phyloP scores from a whole-genome alignment of 306 rosid genomes.

The Vigna mungo region DNA sequence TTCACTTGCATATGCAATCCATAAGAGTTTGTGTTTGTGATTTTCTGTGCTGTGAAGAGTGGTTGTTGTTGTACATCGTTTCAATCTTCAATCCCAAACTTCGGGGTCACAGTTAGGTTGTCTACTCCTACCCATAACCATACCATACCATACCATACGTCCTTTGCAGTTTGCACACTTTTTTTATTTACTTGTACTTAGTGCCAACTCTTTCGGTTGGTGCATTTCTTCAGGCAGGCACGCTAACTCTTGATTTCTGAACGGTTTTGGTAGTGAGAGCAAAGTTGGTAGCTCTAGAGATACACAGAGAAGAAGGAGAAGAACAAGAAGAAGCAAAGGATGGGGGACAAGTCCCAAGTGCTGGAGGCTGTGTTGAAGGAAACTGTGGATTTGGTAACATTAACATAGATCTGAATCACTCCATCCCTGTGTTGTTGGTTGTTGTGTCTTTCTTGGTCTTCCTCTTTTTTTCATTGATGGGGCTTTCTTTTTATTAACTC shows the following conservation, averaged over 20 bases:
- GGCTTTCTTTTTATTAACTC: not conserved
- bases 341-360: constrained; percentile 80
- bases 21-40: constrained; percentile 44
- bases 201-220: constrained; percentile 40
- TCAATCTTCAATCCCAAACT: constrained; percentile 8
- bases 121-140: constrained; percentile 45
- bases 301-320: constrained; percentile 13
- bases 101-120: constrained; percentile 49
- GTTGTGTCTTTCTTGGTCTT: constrained; percentile 13
- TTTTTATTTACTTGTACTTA: not conserved
- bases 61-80: constrained; percentile 46
- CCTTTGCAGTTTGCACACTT: constrained; percentile 22
- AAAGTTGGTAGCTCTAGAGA: constrained; percentile 42
- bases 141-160: constrained; percentile 16
- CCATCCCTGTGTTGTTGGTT: constrained; percentile 17
- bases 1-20: constrained; percentile 4
- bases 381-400: constrained; percentile 93
- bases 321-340: constrained; percentile 37
- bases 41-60: constrained; percentile 32
- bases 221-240: constrained; percentile 25
- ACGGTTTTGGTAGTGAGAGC: constrained; percentile 54
- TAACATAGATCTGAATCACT: constrained; percentile 70
- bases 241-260: constrained; percentile 51
- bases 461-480: not conserved
- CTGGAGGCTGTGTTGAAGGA: constrained; percentile 96